These are phyloP conservation scores for Aspergillus indologenus DNA, from an alignment of 495 filamentous ascomycete species.

Conservation along the genomic window DNA sequence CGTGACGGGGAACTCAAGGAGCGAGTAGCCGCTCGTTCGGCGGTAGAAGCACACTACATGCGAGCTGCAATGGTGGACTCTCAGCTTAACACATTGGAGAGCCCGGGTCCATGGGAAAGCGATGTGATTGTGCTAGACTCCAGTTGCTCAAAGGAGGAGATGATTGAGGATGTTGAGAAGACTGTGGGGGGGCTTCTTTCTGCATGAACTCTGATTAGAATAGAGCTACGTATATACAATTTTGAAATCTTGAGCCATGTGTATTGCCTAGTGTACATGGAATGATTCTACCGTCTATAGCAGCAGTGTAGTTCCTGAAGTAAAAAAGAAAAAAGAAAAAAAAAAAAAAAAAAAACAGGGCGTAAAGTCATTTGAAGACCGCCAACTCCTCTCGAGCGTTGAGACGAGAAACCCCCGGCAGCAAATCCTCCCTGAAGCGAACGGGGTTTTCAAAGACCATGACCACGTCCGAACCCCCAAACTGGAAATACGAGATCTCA, in stretches of 20 bases:
- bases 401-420: no score
- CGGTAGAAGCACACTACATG: slow-evolving; percentile 27
- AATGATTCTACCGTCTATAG: no score
- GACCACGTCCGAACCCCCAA: slow-evolving; percentile 41
- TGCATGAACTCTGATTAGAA: background rate
- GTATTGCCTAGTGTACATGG: no score
- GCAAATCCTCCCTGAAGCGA: no score
- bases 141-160: slow-evolving; percentile 7
- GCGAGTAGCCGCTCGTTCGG: slow-evolving; percentile 11
- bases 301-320: no score
- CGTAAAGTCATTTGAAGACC: no score
- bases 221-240: no score
- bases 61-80: slow-evolving; percentile 24
- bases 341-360: no score
- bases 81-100: slow-evolving; percentile 23
- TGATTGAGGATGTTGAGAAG: slow-evolving; percentile 16
- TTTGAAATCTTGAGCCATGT: no score
- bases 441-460: slow-evolving; percentile 26
- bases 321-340: no score
- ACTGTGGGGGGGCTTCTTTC: slow-evolving; percentile 9
- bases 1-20: slow-evolving; percentile 11
- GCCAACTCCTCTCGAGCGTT: background rate
- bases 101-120: slow-evolving; percentile 12
- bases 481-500: slow-evolving; percentile 42
- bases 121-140: slow-evolving; percentile 23